These are phyloP conservation scores for Tetrapisispora phaffii DNA, from an alignment of 805 yeast genomes.

Conservation along the genomic window DNA sequence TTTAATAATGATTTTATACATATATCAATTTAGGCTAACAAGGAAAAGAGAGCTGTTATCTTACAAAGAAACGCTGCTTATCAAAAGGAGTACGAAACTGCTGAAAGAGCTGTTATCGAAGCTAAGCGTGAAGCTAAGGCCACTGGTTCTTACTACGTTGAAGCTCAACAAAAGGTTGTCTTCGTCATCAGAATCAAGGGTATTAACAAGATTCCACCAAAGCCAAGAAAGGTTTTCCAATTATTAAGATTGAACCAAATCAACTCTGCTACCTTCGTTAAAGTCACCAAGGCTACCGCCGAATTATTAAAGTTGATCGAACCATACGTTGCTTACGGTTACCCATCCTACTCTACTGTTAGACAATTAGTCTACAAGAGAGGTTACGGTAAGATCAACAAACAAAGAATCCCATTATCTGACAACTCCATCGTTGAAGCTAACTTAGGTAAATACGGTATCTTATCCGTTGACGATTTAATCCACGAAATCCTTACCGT, in stretches of 20 bases:
- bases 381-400: constrained; percentile 95
- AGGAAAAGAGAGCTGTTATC: constrained; percentile 57
- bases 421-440: constrained; percentile 87
- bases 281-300: constrained; percentile 88
- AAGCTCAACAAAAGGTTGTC: constrained; percentile 88
- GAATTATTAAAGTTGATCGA: constrained; percentile 90
- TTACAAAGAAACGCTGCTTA: constrained; percentile 94
- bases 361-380: constrained; percentile 94
- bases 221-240: constrained; percentile 98
- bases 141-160: constrained; percentile 87
- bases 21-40: constrained; percentile 33
- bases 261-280: constrained; percentile 91
- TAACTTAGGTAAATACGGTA: constrained; percentile 84
- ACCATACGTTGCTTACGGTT: constrained; percentile 96
- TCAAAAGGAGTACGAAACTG: constrained; percentile 87
- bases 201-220: constrained; percentile 96
- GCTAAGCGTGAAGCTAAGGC: constrained; percentile 94
- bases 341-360: constrained; percentile 86
- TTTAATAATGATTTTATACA: background rate
- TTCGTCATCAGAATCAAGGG: constrained; percentile 98
- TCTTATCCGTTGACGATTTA: constrained; percentile 83
- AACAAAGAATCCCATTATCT: constrained; percentile 84
- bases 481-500: constrained; percentile 93
- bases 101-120: constrained; percentile 76
- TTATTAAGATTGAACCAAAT: constrained; percentile 87